A percentile compares a stretch with the other conserved stretches of the same genome.
Conservation (phyloP, 768 basidiomycete species). For the Lactarius vividus region DNA sequence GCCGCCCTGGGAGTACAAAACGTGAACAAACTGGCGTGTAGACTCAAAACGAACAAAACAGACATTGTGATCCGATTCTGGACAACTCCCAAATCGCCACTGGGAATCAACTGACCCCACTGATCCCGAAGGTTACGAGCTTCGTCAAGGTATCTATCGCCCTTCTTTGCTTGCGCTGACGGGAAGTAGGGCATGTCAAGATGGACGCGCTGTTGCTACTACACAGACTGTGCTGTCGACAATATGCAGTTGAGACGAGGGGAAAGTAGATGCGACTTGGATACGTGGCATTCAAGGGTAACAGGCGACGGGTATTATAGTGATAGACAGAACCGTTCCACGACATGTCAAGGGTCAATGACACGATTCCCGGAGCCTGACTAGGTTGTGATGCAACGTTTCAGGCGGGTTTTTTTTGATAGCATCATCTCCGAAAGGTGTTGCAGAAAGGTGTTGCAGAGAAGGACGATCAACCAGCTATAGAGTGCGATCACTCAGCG, state of each 20-base stretch:
- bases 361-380: neutral
- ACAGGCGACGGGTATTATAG: neutral
- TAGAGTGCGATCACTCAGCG: neutral
- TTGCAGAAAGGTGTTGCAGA: neutral
- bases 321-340: neutral
- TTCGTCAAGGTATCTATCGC: constrained; percentile 17
- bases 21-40: neutral
- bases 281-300: neutral
- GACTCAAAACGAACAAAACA: neutral
- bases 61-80: constrained; percentile 16
- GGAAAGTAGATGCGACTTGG: neutral
- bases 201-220: neutral
- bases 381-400: neutral
- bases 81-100: constrained; percentile 3
- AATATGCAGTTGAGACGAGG: neutral
- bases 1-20: constrained; percentile 7
- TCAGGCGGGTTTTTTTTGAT: neutral
- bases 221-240: neutral
- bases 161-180: constrained; percentile 12
- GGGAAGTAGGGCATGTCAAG: constrained; percentile 11
- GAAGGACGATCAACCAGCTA: neutral
- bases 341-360: neutral
- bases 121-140: constrained; percentile 17
- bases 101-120: constrained; percentile 15
- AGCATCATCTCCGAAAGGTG: neutral